Evolutionary conservation across 805 yeast genomes (phyloP).

Genomic region (Saccharomycodes ludwigii): DNA sequence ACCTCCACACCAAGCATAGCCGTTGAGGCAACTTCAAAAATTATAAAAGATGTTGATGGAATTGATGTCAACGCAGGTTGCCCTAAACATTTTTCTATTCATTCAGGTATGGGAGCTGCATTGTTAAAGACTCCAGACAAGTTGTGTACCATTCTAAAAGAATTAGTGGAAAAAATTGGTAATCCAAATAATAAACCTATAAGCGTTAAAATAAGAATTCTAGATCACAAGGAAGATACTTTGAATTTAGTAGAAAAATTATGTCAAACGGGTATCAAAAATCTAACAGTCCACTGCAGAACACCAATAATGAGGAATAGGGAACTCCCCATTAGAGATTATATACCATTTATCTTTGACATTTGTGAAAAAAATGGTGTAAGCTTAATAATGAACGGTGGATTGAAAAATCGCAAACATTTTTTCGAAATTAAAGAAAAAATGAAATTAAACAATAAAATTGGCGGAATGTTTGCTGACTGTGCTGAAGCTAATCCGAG

Average conservation of each 20-base stretch:
- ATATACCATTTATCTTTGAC: slow-evolving; percentile 46
- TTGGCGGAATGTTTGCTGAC: slow-evolving; percentile 93
- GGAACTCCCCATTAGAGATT: slow-evolving; percentile 66
- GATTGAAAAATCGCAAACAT: slow-evolving; percentile 43
- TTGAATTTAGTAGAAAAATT: slow-evolving; percentile 43
- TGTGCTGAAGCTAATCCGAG: slow-evolving; percentile 82
- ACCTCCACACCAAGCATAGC: slow-evolving; percentile 77
- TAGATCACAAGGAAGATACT: slow-evolving; percentile 53
- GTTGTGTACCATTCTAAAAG: slow-evolving; percentile 52
- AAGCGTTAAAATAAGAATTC: slow-evolving; percentile 77
- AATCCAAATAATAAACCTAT: slow-evolving; percentile 65
- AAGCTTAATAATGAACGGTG: slow-evolving; percentile 76
- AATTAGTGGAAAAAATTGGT: slow-evolving; percentile 72
- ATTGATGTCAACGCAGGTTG: slow-evolving; percentile 94
- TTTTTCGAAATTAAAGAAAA: slow-evolving; percentile 35
- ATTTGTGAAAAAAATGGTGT: slow-evolving; percentile 53
- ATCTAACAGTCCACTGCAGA: slow-evolving; percentile 86
- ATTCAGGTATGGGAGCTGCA: slow-evolving; percentile 98
- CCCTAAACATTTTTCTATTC: slow-evolving; percentile 90
- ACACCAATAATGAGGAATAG: slow-evolving; percentile 81
- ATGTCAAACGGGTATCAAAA: slow-evolving; percentile 68
- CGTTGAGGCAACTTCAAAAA: slow-evolving; percentile 71
- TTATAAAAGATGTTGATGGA: slow-evolving; percentile 80
- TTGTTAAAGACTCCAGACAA: slow-evolving; percentile 70
- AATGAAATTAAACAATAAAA: slow-evolving; percentile 35